A percentile compares a stretch with the other conserved stretches of the same genome.
Evolutionary conservation across 176 grass and related monocot species (phyloP).

Genomic region (Luzula sylvatica): DNA sequence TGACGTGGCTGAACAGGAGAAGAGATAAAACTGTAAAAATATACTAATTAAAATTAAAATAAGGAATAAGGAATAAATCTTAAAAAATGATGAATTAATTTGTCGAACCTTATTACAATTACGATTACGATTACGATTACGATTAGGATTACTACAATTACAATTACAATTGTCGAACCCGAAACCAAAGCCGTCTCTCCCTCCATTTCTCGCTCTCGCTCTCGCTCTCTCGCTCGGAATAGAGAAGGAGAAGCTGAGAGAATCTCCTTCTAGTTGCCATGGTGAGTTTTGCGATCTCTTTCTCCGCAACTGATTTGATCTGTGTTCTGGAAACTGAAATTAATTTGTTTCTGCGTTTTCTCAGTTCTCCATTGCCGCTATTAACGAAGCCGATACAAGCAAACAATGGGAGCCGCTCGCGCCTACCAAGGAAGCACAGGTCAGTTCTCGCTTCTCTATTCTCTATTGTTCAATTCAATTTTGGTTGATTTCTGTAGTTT

Average conservation of each 20-base stretch:
- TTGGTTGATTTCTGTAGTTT: background rate
- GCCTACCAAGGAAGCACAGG: conserved; percentile 95
- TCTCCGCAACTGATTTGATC: background rate
- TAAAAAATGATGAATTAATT: too few species aligned
- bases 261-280: background rate
- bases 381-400: conserved; percentile 67
- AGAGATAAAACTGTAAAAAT: too few species aligned
- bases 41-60: too few species aligned
- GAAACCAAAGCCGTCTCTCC: too few species aligned
- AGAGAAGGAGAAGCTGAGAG: background rate
- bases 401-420: conserved; percentile 85
- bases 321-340: background rate
- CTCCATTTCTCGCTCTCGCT: too few species aligned
- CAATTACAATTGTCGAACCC: too few species aligned
- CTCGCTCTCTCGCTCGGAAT: background rate
- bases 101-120: too few species aligned
- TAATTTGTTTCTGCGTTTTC: background rate
- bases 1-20: too few species aligned
- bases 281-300: conserved; percentile 5
- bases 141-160: too few species aligned
- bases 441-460: background rate
- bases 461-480: background rate
- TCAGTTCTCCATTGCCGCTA: conserved; percentile 96
- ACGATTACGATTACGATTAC: too few species aligned
- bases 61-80: too few species aligned